Conservation (phyloP, 331 rosid genomes). For the Rhamnella rubrinervis region DNA sequence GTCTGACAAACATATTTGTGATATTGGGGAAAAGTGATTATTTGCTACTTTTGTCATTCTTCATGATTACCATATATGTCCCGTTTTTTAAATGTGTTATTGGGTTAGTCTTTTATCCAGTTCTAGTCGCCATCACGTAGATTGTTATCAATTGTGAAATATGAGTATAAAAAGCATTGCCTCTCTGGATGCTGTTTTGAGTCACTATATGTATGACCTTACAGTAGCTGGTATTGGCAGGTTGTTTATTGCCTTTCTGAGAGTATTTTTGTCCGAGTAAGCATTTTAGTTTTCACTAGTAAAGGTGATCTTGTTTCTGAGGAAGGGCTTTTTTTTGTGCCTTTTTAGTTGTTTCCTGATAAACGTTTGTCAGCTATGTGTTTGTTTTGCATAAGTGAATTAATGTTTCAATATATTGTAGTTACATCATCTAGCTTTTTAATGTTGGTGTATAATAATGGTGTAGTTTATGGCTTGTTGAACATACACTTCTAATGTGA, state of each 20-base stretch:
- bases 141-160: no score
- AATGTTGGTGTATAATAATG: no score
- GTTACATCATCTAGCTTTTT: no score
- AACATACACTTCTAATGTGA: no score
- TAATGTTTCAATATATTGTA: not conserved
- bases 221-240: not conserved
- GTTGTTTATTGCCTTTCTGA: not conserved
- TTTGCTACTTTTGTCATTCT: not conserved
- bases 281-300: not conserved
- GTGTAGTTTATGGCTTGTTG: no score
- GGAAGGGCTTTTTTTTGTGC: not conserved
- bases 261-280: not conserved
- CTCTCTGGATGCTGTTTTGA: not conserved
- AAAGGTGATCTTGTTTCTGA: not conserved
- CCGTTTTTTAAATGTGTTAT: not conserved
- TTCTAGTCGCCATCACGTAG: not conserved
- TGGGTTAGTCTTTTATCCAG: not conserved
- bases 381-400: no score
- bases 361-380: no score
- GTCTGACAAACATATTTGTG: constrained; percentile 13
- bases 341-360: not conserved
- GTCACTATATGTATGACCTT: no score
- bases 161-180: not conserved
- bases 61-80: not conserved
- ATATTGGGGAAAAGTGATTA: constrained; percentile 20